Evolutionary conservation across 495 filamentous ascomycete species (phyloP).

Genomic region (Podospora pseudocomata): DNA sequence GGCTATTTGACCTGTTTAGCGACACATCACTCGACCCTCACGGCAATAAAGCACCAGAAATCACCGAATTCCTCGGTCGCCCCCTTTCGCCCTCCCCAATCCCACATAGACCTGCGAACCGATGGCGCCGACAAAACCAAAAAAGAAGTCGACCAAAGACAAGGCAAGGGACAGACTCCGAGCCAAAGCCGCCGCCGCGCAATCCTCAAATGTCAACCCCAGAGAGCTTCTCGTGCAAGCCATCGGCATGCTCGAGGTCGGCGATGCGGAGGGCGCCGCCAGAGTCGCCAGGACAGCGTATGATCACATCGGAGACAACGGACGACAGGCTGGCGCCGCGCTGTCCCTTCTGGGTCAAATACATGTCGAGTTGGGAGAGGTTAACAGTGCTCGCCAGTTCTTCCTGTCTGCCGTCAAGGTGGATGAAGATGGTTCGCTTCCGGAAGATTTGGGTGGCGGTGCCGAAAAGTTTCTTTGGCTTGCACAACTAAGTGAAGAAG

Average conservation of each 20-base stretch:
- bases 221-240: conserved; percentile 60
- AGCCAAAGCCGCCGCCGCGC: conserved; percentile 30
- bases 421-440: conserved; percentile 67
- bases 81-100: background rate
- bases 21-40: background rate
- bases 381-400: conserved; percentile 62
- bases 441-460: conserved; percentile 64
- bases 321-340: conserved; percentile 53
- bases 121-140: conserved; percentile 46
- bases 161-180: conserved; percentile 29
- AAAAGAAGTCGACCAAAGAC: conserved; percentile 37
- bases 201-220: conserved; percentile 29
- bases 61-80: background rate
- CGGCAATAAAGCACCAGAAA: background rate
- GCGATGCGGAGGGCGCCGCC: conserved; percentile 66
- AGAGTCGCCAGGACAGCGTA: conserved; percentile 60
- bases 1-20: too few relatives aligned
- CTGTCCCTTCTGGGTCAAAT: conserved; percentile 81
- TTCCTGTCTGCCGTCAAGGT: conserved; percentile 66
- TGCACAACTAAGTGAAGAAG: conserved; percentile 85
- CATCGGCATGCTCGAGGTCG: conserved; percentile 63
- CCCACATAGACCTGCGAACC: background rate
- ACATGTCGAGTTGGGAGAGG: conserved; percentile 76
- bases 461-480: conserved; percentile 95
- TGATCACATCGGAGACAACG: conserved; percentile 37